Conservation (phyloP, 148 eudicot genomes). For the Rhododendron williamsianum region DNA sequence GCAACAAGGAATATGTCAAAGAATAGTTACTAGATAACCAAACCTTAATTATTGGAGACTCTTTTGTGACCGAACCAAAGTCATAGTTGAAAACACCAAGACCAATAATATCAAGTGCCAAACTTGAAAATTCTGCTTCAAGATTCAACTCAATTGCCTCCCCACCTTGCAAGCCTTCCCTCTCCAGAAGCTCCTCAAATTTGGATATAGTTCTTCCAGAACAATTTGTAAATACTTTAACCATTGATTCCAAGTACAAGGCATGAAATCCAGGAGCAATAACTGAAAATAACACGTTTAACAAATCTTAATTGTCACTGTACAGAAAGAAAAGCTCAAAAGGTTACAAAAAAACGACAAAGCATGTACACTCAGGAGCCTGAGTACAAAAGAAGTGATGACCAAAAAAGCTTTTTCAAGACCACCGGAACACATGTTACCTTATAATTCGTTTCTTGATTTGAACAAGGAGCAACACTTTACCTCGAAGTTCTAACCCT, state of each 20-base stretch:
- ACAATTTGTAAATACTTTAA: constrained; percentile 68
- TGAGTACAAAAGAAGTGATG: not conserved
- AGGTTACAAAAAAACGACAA: not conserved
- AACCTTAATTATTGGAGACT: constrained; percentile 97
- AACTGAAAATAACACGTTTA: constrained; percentile 42
- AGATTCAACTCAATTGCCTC: constrained; percentile 74
- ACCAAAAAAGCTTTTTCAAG: not conserved
- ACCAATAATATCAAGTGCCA: constrained; percentile 98
- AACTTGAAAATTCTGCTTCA: constrained; percentile 92
- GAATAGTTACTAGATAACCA: not conserved
- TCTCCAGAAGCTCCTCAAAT: constrained; percentile 64
- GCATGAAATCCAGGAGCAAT: constrained; percentile 97
- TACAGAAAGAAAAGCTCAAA: constrained; percentile 2
- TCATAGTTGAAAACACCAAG: constrained; percentile 97
- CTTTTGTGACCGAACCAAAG: constrained; percentile 91
- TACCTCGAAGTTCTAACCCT: not conserved
- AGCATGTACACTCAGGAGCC: not conserved
- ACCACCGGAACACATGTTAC: not conserved
- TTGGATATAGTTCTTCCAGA: constrained; percentile 62
- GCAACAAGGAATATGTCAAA: not conserved
- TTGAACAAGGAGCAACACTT: not conserved
- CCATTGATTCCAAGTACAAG: constrained; percentile 95
- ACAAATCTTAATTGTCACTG: not conserved
- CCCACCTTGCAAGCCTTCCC: constrained; percentile 28
- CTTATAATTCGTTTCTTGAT: not conserved